Percentiles rank a stretch among this genome's conserved stretches.
phyloP scores from a whole-genome alignment of 768 basidiomycete species.

The Mycena chlorophos region DNA sequence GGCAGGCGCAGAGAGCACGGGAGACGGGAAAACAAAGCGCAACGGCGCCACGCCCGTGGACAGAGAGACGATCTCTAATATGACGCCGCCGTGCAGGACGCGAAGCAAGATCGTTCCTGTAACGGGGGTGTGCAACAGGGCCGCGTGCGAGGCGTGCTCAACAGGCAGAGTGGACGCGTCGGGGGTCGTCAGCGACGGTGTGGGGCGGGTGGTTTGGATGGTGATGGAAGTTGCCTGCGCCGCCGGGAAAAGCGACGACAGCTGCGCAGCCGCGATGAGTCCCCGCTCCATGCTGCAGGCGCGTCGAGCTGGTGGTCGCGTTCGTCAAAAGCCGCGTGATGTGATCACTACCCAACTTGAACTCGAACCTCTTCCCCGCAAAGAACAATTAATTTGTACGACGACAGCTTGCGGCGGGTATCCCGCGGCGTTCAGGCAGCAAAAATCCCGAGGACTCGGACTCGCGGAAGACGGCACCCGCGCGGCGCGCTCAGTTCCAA shows the following conservation, averaged over 20 bases:
- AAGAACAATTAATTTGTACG: neutral
- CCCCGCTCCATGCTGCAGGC: conserved; percentile 33
- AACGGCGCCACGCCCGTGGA: conserved; percentile 64
- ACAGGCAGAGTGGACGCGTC: conserved; percentile 48
- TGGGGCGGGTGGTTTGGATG: conserved; percentile 60
- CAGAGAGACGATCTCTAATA: conserved; percentile 77
- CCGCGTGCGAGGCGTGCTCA: conserved; percentile 74
- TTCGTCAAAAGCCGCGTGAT: neutral
- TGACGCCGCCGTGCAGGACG: conserved; percentile 69
- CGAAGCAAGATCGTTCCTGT: conserved; percentile 73
- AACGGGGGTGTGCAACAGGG: conserved; percentile 52
- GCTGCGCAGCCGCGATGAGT: conserved; percentile 58
- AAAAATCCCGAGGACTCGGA: neutral
- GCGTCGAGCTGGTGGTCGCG: neutral
- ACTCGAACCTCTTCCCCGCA: too few relatives aligned
- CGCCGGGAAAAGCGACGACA: conserved; percentile 63
- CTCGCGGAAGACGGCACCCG: neutral
- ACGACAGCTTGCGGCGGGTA: too few relatives aligned
- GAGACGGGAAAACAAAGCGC: conserved; percentile 75
- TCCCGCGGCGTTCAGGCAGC: too few relatives aligned
- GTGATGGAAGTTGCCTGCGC: conserved; percentile 51
- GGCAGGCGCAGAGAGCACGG: conserved; percentile 63
- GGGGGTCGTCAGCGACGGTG: conserved; percentile 48
- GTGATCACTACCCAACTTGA: too few relatives aligned
- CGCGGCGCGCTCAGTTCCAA: neutral